phyloP scores from a whole-genome alignment of 495 filamentous ascomycete species.

The Neurospora sp. region DNA sequence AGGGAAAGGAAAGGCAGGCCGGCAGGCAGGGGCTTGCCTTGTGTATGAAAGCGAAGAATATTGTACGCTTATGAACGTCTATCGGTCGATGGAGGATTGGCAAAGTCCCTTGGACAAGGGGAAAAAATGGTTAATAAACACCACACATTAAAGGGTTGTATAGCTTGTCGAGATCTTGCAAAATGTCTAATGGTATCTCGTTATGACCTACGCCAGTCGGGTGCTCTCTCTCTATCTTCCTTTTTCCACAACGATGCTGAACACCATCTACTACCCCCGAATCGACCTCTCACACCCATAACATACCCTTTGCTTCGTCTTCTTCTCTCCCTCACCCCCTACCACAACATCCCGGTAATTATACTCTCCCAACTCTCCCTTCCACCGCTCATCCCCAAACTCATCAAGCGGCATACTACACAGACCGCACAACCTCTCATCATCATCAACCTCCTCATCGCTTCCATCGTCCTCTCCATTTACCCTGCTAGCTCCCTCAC shows the following conservation, averaged over 20 bases:
- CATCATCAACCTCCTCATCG: neutral
- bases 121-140: neutral
- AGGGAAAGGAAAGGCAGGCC: neutral
- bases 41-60: neutral
- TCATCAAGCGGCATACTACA: slow-evolving; percentile 42
- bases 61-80: neutral
- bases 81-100: neutral
- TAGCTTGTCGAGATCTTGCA: neutral
- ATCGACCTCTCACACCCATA: slow-evolving; percentile 45
- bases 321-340: slow-evolving; percentile 3
- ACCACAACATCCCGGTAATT: neutral
- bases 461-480: too few relatives aligned
- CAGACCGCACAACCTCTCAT: slow-evolving; percentile 31
- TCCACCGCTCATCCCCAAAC: slow-evolving; percentile 37
- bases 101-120: neutral
- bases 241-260: neutral
- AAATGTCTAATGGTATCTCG: neutral
- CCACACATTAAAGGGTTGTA: neutral
- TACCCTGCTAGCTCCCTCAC: too few relatives aligned
- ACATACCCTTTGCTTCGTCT: slow-evolving; percentile 25
- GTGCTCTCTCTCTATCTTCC: neutral
- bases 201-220: neutral
- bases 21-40: neutral
- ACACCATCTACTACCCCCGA: slow-evolving; percentile 14
- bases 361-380: slow-evolving; percentile 33